These are phyloP conservation scores for Volvox carteri DNA, from an alignment of 163 green algal species.

Conservation along the genomic window DNA sequence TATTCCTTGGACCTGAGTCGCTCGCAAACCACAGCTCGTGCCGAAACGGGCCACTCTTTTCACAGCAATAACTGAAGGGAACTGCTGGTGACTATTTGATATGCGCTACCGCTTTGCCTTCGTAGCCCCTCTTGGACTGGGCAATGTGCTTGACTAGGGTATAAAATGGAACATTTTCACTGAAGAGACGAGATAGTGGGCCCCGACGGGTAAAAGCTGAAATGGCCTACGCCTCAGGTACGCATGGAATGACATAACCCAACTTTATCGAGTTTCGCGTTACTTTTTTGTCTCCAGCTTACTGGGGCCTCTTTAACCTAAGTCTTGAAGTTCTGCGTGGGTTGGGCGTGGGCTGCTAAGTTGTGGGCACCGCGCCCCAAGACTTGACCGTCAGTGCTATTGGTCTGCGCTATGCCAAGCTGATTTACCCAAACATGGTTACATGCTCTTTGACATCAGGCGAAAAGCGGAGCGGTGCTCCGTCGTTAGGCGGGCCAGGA, in stretches of 20 bases:
- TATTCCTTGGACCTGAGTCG: too few relatives aligned
- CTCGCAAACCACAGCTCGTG: too few relatives aligned
- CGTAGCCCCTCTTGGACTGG: background rate
- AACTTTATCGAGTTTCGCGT: background rate
- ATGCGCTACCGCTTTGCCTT: constrained; percentile 25
- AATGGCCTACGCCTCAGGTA: constrained; percentile 28
- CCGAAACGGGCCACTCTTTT: background rate
- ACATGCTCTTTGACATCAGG: constrained; percentile 21
- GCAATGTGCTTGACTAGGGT: background rate
- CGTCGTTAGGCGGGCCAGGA: background rate
- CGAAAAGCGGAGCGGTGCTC: constrained; percentile 26
- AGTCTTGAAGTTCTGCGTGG: background rate
- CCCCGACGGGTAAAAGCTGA: background rate
- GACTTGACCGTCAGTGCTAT: constrained; percentile 15
- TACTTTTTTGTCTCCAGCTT: too few relatives aligned
- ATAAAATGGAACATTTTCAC: background rate
- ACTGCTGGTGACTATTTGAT: background rate
- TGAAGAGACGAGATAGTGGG: background rate
- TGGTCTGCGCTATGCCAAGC: background rate
- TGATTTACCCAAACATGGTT: background rate
- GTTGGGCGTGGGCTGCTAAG: background rate
- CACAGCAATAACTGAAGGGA: background rate
- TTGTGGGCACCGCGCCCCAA: constrained; percentile 33
- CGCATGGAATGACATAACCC: background rate
- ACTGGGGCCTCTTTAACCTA: too few relatives aligned